phyloP scores from a whole-genome alignment of 305 asterid species.

The Fraxinus latifolia region DNA sequence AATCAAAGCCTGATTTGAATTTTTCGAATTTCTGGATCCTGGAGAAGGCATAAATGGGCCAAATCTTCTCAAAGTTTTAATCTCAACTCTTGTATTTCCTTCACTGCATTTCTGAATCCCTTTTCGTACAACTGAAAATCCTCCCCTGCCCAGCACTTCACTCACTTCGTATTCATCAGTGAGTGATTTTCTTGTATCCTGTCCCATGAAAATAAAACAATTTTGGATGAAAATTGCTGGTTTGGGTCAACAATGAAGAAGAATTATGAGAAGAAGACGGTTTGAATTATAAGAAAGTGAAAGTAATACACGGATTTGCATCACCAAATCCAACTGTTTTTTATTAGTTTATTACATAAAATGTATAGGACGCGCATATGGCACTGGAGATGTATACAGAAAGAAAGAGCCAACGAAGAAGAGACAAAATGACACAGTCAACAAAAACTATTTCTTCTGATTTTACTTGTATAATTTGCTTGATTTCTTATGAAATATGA shows the following conservation, averaged over 20 bases:
- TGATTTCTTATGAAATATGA: too few relatives aligned
- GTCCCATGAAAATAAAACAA: too few relatives aligned
- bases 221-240: too few relatives aligned
- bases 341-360: neutral
- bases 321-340: constrained; percentile 33
- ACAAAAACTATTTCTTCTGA: neutral
- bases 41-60: constrained; percentile 30
- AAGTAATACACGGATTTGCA: constrained; percentile 35
- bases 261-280: too few relatives aligned
- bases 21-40: constrained; percentile 9
- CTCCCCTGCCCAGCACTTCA: too few relatives aligned
- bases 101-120: constrained; percentile 39
- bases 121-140: constrained; percentile 60
- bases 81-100: constrained; percentile 46
- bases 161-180: too few relatives aligned
- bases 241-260: too few relatives aligned
- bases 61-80: constrained; percentile 60
- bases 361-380: constrained; percentile 23
- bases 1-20: constrained; percentile 45
- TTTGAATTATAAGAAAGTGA: too few relatives aligned
- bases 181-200: too few relatives aligned
- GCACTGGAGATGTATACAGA: constrained; percentile 16
- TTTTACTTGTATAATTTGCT: too few relatives aligned
- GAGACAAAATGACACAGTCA: constrained; percentile 38
- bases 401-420: constrained; percentile 21